These are phyloP conservation scores for Calonectria leucothoes DNA, from an alignment of 2,329 filamentous ascomycete genomes.

Conservation along the genomic window DNA sequence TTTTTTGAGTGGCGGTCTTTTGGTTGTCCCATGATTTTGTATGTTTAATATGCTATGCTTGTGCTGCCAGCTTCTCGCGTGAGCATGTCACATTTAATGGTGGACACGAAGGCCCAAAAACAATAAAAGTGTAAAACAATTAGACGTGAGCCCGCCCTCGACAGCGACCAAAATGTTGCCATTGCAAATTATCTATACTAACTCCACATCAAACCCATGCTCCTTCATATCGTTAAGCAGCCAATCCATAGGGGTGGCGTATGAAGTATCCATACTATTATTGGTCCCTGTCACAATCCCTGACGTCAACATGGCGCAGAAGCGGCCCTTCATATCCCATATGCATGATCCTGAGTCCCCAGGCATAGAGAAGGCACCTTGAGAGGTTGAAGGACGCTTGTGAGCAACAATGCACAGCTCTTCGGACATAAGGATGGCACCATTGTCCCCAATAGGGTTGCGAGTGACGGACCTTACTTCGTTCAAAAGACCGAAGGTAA, in stretches of 20 bases:
- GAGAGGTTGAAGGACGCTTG: rapidly evolving
- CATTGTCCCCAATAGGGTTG: not conserved
- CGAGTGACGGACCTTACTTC: not conserved
- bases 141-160: no score
- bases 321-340: not conserved
- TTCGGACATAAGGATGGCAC: not conserved
- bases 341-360: constrained; percentile 18
- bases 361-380: not conserved
- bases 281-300: not conserved
- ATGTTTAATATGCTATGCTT: no score
- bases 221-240: constrained; percentile 15
- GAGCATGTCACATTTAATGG: no score
- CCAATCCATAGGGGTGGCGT: constrained; percentile 23
- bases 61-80: no score
- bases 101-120: no score
- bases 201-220: constrained; percentile 9
- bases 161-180: no score
- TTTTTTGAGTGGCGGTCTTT: no score
- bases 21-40: no score
- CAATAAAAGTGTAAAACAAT: no score
- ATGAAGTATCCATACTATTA: not conserved
- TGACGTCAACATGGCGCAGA: not conserved
- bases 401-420: constrained; percentile 19
- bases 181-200: not conserved
- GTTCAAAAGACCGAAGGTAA: constrained; percentile 6